A percentile compares a stretch with the other conserved stretches of the same genome.
These are phyloP conservation scores for Saturnispora bothae DNA, from an alignment of 805 yeast genomes.

Conservation along the genomic window DNA sequence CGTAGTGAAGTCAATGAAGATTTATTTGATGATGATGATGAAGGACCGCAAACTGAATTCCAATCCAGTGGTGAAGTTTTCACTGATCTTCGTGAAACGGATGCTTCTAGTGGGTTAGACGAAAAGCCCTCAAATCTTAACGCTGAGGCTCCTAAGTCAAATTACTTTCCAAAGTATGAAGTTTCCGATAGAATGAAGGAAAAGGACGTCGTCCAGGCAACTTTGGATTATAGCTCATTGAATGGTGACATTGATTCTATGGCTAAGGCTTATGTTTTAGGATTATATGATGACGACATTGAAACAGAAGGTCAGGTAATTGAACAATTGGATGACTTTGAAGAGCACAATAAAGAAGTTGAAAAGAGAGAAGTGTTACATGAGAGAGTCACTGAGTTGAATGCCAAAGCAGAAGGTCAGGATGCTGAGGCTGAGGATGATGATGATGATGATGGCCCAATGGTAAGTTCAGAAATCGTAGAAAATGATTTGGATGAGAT, in stretches of 20 bases:
- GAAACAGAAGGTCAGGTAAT: conserved; percentile 47
- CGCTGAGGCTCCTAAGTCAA: background rate
- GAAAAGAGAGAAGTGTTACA: conserved; percentile 25
- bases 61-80: background rate
- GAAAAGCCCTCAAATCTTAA: background rate
- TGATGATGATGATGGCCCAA: conserved; percentile 29
- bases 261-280: conserved; percentile 51
- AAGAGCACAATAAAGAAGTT: conserved; percentile 37
- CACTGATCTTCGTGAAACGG: background rate
- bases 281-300: conserved; percentile 52
- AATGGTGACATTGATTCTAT: conserved; percentile 42
- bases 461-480: conserved; percentile 33
- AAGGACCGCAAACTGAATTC: conserved; percentile 8
- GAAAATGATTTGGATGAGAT: conserved; percentile 31
- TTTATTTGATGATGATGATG: conserved; percentile 16
- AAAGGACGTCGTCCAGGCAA: conserved; percentile 18
- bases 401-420: conserved; percentile 12
- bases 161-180: conserved; percentile 10
- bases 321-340: conserved; percentile 44
- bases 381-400: conserved; percentile 11
- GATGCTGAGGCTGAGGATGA: conserved; percentile 27
- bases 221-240: conserved; percentile 32
- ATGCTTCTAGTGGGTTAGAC: conserved; percentile 2
- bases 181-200: background rate
- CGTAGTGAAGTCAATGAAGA: conserved; percentile 14